These are phyloP conservation scores for Colletotrichum agaves DNA, from an alignment of 2,329 filamentous ascomycete genomes.

Conservation along the genomic window DNA sequence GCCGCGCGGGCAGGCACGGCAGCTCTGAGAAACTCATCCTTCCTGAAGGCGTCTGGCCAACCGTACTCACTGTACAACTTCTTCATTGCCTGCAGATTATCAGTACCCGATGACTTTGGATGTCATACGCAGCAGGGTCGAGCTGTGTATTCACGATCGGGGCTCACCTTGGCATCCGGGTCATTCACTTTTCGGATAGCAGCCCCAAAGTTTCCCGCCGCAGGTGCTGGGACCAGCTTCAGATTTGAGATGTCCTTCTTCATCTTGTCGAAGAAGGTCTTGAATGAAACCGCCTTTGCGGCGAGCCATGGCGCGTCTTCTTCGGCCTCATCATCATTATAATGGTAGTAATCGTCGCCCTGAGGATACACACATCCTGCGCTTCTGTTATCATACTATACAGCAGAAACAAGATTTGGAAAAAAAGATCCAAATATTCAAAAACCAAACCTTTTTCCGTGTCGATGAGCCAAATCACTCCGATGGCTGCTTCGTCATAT, in stretches of 20 bases:
- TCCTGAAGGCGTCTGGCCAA: conserved; percentile 14
- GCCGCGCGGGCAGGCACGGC: conserved; percentile 10
- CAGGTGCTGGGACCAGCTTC: conserved; percentile 16
- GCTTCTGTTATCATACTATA: neutral
- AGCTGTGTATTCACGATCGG: neutral
- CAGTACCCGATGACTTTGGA: neutral
- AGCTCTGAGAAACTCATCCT: conserved; percentile 18
- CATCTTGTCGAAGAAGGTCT: conserved; percentile 14
- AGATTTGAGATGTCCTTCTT: neutral
- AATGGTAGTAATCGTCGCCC: conserved; percentile 2
- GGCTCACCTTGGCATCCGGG: conserved; percentile 20
- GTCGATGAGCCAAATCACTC: conserved; percentile 20
- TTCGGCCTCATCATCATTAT: neutral
- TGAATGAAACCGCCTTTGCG: conserved; percentile 15
- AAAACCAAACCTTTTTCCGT: conserved; percentile 16
- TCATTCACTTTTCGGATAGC: conserved; percentile 1
- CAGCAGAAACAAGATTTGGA: neutral
- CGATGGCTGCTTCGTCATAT: conserved; percentile 6
- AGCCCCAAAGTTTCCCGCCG: conserved; percentile 17
- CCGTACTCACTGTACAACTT: conserved; percentile 13
- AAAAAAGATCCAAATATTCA: no score
- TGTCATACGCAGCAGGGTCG: neutral
- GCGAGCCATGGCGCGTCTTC: conserved; percentile 11
- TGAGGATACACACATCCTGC: conserved; percentile 26
- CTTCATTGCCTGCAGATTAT: conserved; percentile 6